phyloP scores from a whole-genome alignment of 2,329 filamentous ascomycete genomes.

The Decorospora gaudefroyi region DNA sequence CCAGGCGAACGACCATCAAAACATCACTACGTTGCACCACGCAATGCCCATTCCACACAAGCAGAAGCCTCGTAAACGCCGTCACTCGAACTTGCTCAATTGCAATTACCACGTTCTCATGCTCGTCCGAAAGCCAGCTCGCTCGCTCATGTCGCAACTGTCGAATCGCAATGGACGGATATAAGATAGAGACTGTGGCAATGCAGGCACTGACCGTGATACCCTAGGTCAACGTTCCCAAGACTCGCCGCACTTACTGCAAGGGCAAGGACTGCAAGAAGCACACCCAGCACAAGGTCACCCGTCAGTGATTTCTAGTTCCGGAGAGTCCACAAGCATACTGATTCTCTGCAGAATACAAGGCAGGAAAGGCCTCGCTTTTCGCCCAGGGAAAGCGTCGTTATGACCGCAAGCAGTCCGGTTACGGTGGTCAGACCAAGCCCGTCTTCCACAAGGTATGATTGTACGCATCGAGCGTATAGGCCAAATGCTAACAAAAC shows the following conservation, averaged over 20 bases:
- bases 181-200: background rate
- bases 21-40: too few relatives aligned
- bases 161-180: background rate
- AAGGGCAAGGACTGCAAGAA: conserved; percentile 89
- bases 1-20: too few relatives aligned
- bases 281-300: conserved; percentile 46
- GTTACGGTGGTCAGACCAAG: conserved; percentile 99
- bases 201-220: conserved; percentile 23
- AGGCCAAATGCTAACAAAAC: conserved; percentile 19
- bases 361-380: conserved; percentile 92
- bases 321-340: conserved; percentile 19
- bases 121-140: too few relatives aligned
- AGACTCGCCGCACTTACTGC: conserved; percentile 97
- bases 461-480: background rate
- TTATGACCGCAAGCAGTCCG: conserved; percentile 89
- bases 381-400: conserved; percentile 99
- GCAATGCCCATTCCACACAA: too few relatives aligned
- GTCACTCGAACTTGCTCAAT: too few relatives aligned
- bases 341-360: conserved; percentile 67
- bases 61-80: too few relatives aligned
- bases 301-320: conserved; percentile 38
- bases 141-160: conserved; percentile 15
- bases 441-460: conserved; percentile 89
- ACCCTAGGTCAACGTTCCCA: conserved; percentile 90
- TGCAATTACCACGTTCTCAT: too few relatives aligned